Evolutionary conservation across 2,329 filamentous ascomycete species (phyloP), one percentile per base, ranked within the genome.

Genomic region (Pseudofabraea citricarpa): DNA sequence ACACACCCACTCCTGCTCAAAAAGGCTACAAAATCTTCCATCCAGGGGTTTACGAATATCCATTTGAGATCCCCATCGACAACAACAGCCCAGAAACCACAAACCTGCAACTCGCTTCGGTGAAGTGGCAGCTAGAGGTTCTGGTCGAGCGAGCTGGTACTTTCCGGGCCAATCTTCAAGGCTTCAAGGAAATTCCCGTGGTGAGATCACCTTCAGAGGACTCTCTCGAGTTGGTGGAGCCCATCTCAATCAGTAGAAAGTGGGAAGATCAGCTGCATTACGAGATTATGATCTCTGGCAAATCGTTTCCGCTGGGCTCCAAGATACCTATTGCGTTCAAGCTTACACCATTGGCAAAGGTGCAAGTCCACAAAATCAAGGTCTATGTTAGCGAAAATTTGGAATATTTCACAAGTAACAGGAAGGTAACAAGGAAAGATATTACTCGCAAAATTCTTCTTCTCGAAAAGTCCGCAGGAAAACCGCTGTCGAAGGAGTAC

Each of bases 1-100:
- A 37, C 35, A 73, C 76, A 4, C 70, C 74, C 5, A 56, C 54
- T 70, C 83, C 40, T 72, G 79, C 56, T 42, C 81, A 83, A 46
- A 84, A 80, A 57, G 84, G 83, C 20, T 87, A 86, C 59, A 75
- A 83, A 51, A 72, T 79, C n/a, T 88, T 88, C 58, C 74, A 78
- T 26, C 59, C 61, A 10, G 61, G 61, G 23, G 45, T 59, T 10
- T 64, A 62, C 40, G 60, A 64, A 37, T 64, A 64, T 33, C 83
- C 84, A 49, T 95, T 93, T 32, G 91, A 96, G 57, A 75, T 91
- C 19, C 87, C 80, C 13, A 77, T 95, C 39, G 90, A 95, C 58
- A 87, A 83, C 45, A 81, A 83, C 41, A 71, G 87, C 19, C 79
- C 83, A 0, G 84, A 88, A 58, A 85, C 81, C 0, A 85, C 87